A percentile compares a stretch with the other conserved stretches of the same genome.
These are phyloP conservation scores for Fragaria vesca DNA, from an alignment of 306 rosid species.

Conservation along the genomic window DNA sequence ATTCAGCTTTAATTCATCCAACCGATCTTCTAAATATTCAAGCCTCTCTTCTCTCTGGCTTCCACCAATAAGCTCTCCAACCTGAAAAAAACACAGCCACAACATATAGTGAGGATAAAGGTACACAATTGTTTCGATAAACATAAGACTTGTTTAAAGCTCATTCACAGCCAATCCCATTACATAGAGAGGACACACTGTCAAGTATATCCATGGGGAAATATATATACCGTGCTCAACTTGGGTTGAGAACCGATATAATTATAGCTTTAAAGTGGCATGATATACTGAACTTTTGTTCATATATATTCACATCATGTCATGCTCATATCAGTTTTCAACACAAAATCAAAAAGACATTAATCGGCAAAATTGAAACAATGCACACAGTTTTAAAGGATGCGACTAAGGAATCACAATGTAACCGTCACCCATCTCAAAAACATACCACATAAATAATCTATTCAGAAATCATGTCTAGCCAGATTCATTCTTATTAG, in stretches of 20 bases:
- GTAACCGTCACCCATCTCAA: neutral
- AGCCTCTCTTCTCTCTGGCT: conserved; percentile 98
- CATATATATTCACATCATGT: neutral
- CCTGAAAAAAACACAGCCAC: conserved; percentile 38
- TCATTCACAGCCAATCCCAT: conserved; percentile 3
- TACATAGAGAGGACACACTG: neutral
- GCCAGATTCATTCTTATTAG: neutral
- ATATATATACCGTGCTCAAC: neutral
- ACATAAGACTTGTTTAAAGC: neutral
- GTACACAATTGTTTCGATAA: neutral
- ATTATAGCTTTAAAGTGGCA: neutral
- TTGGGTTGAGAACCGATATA: neutral
- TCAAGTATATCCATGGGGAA: neutral
- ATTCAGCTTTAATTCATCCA: conserved; percentile 77
- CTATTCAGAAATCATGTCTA: neutral
- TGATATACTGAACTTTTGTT: neutral
- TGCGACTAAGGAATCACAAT: neutral
- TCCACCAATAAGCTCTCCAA: conserved; percentile 98
- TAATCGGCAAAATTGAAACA: neutral
- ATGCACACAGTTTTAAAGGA: neutral
- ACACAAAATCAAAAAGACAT: neutral
- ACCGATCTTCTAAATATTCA: conserved; percentile 71
- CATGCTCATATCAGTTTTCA: neutral
- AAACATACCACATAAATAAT: no score
- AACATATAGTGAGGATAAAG: neutral